Evolutionary conservation across 176 grass and related monocot genomes (phyloP).

Genomic region (Ensete glaucum): DNA sequence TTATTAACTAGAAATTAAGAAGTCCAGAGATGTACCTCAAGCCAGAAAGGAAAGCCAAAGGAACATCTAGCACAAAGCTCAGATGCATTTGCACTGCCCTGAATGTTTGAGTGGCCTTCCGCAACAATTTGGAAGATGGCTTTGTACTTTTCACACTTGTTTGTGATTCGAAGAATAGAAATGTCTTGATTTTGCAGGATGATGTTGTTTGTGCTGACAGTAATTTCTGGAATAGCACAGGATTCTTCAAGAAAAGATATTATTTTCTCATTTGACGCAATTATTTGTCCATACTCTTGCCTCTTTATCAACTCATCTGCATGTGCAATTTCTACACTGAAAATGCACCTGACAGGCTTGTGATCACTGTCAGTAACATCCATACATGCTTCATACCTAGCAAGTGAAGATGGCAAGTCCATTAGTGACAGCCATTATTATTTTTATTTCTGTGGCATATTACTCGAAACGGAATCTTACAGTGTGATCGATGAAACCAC

Average conservation of each 20-base stretch:
- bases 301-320: conserved; percentile 70
- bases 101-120: conserved; percentile 54
- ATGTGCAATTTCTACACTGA: conserved; percentile 80
- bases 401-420: conserved; percentile 8
- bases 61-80: conserved; percentile 60
- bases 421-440: not conserved
- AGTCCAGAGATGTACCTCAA: conserved; percentile 45
- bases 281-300: conserved; percentile 78
- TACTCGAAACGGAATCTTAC: conserved; percentile 36
- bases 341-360: conserved; percentile 94
- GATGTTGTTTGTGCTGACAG: conserved; percentile 66
- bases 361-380: conserved; percentile 85
- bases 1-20: not conserved
- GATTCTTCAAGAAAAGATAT: conserved; percentile 52
- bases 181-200: conserved; percentile 68
- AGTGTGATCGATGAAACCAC: conserved; percentile 85
- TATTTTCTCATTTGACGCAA: conserved; percentile 54
- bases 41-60: conserved; percentile 84
- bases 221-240: conserved; percentile 59
- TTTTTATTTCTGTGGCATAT: not conserved
- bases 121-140: conserved; percentile 63
- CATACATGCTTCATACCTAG: conserved; percentile 91
- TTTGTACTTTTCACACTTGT: conserved; percentile 54
- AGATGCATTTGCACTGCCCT: conserved; percentile 43
- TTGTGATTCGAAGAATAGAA: conserved; percentile 61